These are phyloP conservation scores for Penicillium sp. DNA, from an alignment of 2,329 filamentous ascomycete genomes.

Conservation along the genomic window DNA sequence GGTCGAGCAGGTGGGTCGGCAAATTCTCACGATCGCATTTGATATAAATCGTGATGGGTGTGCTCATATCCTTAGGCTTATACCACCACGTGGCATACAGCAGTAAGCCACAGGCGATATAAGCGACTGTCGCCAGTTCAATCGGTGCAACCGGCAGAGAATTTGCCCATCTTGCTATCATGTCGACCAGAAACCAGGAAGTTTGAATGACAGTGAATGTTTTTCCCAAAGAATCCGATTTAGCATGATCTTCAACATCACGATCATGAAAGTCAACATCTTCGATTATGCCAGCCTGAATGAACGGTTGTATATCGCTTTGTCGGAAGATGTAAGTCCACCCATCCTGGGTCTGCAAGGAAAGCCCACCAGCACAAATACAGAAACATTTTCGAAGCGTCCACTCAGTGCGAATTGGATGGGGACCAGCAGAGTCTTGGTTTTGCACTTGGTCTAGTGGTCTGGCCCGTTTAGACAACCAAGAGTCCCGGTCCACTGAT, in stretches of 20 bases:
- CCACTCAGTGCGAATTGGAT: background rate
- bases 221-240: slow-evolving; percentile 16
- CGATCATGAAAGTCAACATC: background rate
- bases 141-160: background rate
- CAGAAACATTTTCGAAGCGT: background rate
- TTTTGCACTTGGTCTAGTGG: background rate
- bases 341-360: slow-evolving; percentile 7
- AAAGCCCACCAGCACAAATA: background rate
- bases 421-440: background rate
- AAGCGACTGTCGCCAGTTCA: background rate
- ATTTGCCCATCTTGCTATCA: slow-evolving; percentile 8
- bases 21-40: background rate
- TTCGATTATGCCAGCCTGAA: slow-evolving; percentile 9
- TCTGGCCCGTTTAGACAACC: background rate
- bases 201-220: slow-evolving; percentile 14
- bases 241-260: slow-evolving; percentile 18
- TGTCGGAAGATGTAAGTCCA: slow-evolving; percentile 6
- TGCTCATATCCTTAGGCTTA: background rate
- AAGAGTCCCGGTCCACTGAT: background rate
- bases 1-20: background rate
- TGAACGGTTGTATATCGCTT: slow-evolving; percentile 6
- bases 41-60: background rate
- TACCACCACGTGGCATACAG: background rate
- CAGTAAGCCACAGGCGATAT: background rate
- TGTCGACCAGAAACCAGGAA: slow-evolving; percentile 8